Base-by-base conservation (phyloP, 2,329 filamentous ascomycete species). In the Ophiostoma piceae region DNA sequence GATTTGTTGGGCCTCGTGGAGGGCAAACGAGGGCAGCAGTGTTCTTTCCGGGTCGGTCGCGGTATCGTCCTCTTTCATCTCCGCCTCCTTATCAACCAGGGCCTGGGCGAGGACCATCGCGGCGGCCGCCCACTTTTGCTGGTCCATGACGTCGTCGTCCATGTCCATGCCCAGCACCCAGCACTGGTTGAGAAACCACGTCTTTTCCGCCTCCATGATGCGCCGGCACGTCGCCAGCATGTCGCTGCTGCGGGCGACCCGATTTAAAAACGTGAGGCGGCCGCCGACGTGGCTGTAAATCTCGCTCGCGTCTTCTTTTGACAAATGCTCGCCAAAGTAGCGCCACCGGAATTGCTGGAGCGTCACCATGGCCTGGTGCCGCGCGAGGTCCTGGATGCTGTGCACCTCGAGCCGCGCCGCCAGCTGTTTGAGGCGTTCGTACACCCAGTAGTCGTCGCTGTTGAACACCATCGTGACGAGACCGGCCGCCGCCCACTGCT, bases 391-490 rank as follows among this genome's bases (percentile, higher is more conserved):
- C 4, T 87, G 85, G 60, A 99, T 89, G 9, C 92, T 88, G 51
- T 96, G 89, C 4, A 99, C 91, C 76, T 97, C 94, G 92, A 99
- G 96, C 65, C 95, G 88, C 1, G 94, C 97, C 2, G 93, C 92
- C 71, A 97, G 90, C 77, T 92, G 90, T 82, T 97, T 97, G 68
- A 99, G 82, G 16, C 94, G 87, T 79, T 99, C 95, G 76, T 97
- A 98, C 0, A 99, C 91, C 95, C 95, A 99, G 80, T 97, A 99
- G 77, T 98, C 95, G 79, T 99, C 95, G 69, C 89, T 94, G 80
- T 97, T 98, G 81, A 99, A 93, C 43, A 99, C 89, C 83, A 92
- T 87, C 0, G 95, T 98, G 39, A 96, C 92, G 9, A 99, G 85
- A 73, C 92, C 94, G 26, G 91, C 88, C 1, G 94, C 95, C 1